A percentile compares a stretch with the other conserved stretches of the same genome.
These are phyloP conservation scores for Amphichorda felina DNA, from an alignment of 2,329 filamentous ascomycete genomes.

Conservation along the genomic window DNA sequence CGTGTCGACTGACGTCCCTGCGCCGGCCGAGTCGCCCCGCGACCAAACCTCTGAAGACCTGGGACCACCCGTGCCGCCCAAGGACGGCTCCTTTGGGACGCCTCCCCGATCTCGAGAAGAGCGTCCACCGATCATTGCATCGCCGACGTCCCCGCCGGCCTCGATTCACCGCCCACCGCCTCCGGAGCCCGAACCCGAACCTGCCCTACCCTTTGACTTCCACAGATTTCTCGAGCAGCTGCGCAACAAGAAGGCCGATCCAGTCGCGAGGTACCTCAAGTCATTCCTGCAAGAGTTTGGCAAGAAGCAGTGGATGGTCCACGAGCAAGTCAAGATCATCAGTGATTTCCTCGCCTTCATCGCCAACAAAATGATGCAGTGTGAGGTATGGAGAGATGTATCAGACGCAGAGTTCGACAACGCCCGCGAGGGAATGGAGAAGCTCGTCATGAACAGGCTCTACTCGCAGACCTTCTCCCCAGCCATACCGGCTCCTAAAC, in stretches of 20 bases:
- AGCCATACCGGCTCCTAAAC: constrained; percentile 72
- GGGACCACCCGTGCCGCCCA: constrained; percentile 42
- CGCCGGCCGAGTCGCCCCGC: constrained; percentile 20
- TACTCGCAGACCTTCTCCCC: constrained; percentile 96
- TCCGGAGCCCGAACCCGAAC: constrained; percentile 67
- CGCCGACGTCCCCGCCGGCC: constrained; percentile 33
- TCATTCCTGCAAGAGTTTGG: constrained; percentile 92
- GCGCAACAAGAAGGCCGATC: constrained; percentile 93
- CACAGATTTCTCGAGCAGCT: constrained; percentile 94
- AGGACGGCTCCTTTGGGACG: constrained; percentile 37
- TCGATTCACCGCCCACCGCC: constrained; percentile 53
- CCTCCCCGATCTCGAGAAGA: constrained; percentile 25
- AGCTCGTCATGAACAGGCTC: constrained; percentile 94
- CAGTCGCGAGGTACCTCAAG: constrained; percentile 87
- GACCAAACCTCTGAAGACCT: constrained; percentile 29
- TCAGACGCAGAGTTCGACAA: constrained; percentile 98
- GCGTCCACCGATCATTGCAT: constrained; percentile 14
- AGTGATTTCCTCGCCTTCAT: constrained; percentile 95
- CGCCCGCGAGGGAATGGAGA: constrained; percentile 97
- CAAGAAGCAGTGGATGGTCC: constrained; percentile 98
- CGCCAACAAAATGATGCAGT: constrained; percentile 94
- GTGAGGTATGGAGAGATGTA: constrained; percentile 91
- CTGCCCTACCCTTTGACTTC: constrained; percentile 86
- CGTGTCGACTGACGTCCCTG: constrained; percentile 26
- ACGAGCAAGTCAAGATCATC: constrained; percentile 98